Evolutionary conservation across 352 stramenopile genomes (phyloP), one percentile per base, ranked within the genome.

Genomic region (Pythium phragmitis): DNA sequence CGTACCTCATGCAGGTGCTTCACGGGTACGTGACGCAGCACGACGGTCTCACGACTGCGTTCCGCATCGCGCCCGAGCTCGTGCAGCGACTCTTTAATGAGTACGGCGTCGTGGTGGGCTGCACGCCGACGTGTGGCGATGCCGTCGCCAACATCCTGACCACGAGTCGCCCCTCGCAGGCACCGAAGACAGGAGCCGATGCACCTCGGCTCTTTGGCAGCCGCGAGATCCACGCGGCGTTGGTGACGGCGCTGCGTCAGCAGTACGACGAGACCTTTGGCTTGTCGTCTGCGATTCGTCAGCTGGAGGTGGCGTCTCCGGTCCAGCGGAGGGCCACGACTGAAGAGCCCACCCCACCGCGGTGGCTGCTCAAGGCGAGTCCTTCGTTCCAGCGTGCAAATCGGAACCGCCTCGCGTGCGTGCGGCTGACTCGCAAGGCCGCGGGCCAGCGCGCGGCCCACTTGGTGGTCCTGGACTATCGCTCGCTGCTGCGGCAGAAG

Each of bases 241-340:
- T 91, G 37, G n/a, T 88, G 1, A 69, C 84, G 9, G 76, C 72
- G 30, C 57, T 91, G 14, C 71, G 80, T 21, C 65, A 75, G 8
- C 79, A 88, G 62, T 83, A 79, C 19, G 77, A 90, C 52, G 79
- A 88, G 49, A 90, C 80, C 4, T 90, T 87, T 60, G 80, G 80
- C 1, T 53, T 85, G 17, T 80, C 80, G 23, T 73, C 73, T 1
- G 65, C 34, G 33, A 68, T 76, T 4, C 74, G 76, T 14, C 58
- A 43, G 26, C 30, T 82, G 3, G 61, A 53, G 13, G 64, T 21
- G 11, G 17, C 53, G 30, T 74, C 57, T 12, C 61, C 61, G 9
- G 37, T 33, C 9, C 61, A 63, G 26, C 57, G 58, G 4, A 41
- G 65, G 21, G 17, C 65, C 9, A 9, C 39, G 33, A 45, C 12